phyloP scores from a whole-genome alignment of 805 yeast species.

The Teunomyces cretensis region DNA sequence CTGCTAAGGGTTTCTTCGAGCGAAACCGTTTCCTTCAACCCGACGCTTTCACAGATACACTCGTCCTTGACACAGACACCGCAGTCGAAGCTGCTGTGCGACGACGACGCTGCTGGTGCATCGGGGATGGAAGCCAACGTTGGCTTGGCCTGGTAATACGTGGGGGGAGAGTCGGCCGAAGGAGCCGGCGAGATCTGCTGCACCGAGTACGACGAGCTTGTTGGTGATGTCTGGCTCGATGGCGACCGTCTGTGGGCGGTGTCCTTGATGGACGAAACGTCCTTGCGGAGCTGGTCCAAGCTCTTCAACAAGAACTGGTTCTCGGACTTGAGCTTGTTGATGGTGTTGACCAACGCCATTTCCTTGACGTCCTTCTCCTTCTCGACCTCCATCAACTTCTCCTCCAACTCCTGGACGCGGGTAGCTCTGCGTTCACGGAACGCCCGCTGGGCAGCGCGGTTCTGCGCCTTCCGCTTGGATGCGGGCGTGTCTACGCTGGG shows the following conservation, averaged over 20 bases:
- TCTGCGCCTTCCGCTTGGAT: conserved; percentile 83
- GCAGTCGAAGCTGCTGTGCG: conserved; percentile 44
- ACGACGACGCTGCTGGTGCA: conserved; percentile 11
- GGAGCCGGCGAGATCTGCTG: conserved; percentile 57
- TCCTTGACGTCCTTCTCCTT: conserved; percentile 62
- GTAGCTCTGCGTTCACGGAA: conserved; percentile 86
- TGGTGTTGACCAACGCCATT: conserved; percentile 52
- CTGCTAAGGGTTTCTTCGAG: conserved; percentile 22
- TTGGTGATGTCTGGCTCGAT: conserved; percentile 6
- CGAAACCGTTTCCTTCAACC: conserved; percentile 31
- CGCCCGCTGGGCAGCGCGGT: conserved; percentile 92
- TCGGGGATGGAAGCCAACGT: conserved; percentile 4
- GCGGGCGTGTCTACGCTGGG: conserved; percentile 79
- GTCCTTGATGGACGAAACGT: conserved; percentile 22
- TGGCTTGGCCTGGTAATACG: conserved; percentile 6
- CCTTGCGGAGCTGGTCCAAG: conserved; percentile 42
- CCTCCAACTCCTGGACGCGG: conserved; percentile 74
- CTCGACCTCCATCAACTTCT: conserved; percentile 63
- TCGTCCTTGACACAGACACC: conserved; percentile 69
- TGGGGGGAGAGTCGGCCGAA: conserved; percentile 48
- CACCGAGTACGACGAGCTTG: conserved; percentile 29
- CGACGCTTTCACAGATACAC: conserved; percentile 61
- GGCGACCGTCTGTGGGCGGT: neutral
- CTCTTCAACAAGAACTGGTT: conserved; percentile 43
- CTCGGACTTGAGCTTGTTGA: conserved; percentile 47